Conservation (phyloP, 2,329 filamentous ascomycete genomes). For the Colletotrichum theobromicola region DNA sequence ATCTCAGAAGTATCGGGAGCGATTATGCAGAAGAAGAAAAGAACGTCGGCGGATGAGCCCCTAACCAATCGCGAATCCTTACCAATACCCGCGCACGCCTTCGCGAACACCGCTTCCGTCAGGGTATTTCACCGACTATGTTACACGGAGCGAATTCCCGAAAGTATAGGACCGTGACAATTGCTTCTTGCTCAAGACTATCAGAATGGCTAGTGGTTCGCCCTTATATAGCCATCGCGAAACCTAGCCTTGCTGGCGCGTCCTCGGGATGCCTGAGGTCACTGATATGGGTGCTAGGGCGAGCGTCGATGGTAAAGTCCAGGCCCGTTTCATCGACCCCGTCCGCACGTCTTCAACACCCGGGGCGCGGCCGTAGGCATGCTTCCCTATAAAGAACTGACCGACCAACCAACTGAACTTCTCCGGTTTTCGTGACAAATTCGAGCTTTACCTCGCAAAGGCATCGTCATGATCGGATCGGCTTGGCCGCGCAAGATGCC, state of each 20-base stretch:
- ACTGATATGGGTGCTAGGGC: no score
- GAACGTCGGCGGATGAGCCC: no score
- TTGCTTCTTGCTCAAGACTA: not conserved
- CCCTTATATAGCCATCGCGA: not conserved
- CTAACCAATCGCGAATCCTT: no score
- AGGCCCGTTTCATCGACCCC: not conserved
- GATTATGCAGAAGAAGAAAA: no score
- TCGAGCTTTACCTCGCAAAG: not conserved
- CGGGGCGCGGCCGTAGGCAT: not conserved
- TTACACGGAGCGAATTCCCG: no score
- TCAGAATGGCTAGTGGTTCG: rapidly evolving
- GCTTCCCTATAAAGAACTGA: not conserved
- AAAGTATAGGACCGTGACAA: no score
- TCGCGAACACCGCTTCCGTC: no score
- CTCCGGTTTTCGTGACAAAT: rapidly evolving
- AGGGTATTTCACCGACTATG: no score
- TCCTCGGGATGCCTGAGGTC: no score
- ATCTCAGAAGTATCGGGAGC: no score
- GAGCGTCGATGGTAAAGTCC: not conserved
- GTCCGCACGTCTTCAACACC: not conserved
- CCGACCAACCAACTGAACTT: not conserved
- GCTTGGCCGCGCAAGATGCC: not conserved
- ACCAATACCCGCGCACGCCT: no score
- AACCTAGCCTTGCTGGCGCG: not conserved
- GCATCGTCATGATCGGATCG: not conserved